Base-by-base conservation (phyloP, 2,329 filamentous ascomycete species). In the Leptographium procerum region DNA sequence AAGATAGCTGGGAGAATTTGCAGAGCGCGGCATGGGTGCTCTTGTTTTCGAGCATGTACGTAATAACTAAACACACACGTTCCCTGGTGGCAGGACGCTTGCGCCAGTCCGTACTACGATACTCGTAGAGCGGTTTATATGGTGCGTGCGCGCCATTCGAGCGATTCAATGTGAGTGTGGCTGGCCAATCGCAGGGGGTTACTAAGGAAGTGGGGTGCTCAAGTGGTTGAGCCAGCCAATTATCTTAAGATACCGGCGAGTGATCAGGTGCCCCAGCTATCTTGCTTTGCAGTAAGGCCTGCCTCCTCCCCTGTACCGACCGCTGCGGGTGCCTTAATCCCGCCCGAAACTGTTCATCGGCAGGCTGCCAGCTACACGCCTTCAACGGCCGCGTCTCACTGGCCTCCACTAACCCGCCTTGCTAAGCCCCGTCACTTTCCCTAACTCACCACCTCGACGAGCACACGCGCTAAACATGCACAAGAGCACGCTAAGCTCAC, bases 401-500 rank as follows among this genome's bases (percentile, higher is more conserved):
- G 8, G 24, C 47, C 24, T 50, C 24, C 47, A 19, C 24, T n/a
- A 29, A 50, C 29, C 19, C 26, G 26, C 26, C 13, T 28, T 14
- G 26, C 47, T 16, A 19, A 28, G 26, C 47, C 47, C 47, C 26
- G 14, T 19, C 47, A 19, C 24, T 28, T 3, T 28, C 19, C 22
- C 43, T 48, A 26, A 13, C 45, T 24, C 45, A 48, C 45, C 11
- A 24, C 45, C 47, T 28, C 26, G n/a, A n/a, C n/a, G n/a, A n/a
- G n/a, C 10, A 16, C 47, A 28, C 28, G 45, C 55, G 55, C 55
- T 56, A 56, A 56, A 28, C 52, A 16, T 43, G 31, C 47, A 34
- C 33, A 26, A 40, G n/a, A 51, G 19, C 55, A 43, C 55, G 55
- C 55, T 57, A 57, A 52, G 24, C 26, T 51, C 43, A 48, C 45